Base-by-base conservation (phyloP, 371 early-diverging fungal species). In the Apophysomyces ossiformis region DNA sequence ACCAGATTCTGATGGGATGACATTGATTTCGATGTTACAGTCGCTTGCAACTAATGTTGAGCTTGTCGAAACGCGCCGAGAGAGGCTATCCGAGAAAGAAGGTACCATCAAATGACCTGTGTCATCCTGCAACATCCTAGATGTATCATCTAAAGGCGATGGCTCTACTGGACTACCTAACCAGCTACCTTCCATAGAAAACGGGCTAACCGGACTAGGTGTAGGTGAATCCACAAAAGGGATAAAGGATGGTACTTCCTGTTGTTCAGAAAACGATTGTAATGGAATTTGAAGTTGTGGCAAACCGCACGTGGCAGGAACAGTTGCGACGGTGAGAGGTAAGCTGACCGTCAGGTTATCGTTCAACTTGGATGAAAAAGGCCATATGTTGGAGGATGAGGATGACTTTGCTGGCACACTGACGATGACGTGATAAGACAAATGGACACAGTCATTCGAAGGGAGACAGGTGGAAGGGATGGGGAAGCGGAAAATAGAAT, bases 51-150 rank as follows among this genome's bases (percentile, higher is more conserved):
- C 54, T 26, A 50, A 50, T 21, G 54, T 50, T 8, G 54, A 50
- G 5, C 54, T 50, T 1, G 54, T 50, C 21, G 54, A 50, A 8
- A 50, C 54, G 7, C 54, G n/a, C 11, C 54, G 54, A 9, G 54
- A 50, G 3, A 26, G 21, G 9, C 18, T 11, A 9, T 50, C 54
- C 21, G 54, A 9, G 9, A 50, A 21, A 18, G 56, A 35, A 26
- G 81, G 81, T 7, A 81, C 78, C 76, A 81, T 76, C 11, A 81
- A 56, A 58, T 76, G 71, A 7, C 78, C 78, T 1, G 69, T 50
- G 3, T 68, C 69, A 57, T 77, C 78, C 59, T 75, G 70, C 18
- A 54, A 58, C 43, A 41, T 43, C 63, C 70, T 61, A 61, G 60
- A 21, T 61, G 54, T 32, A 36, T 26, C 15, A 38, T 58, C 50